Conservation (phyloP, 106 monocot species). For the Posidonia australis region DNA sequence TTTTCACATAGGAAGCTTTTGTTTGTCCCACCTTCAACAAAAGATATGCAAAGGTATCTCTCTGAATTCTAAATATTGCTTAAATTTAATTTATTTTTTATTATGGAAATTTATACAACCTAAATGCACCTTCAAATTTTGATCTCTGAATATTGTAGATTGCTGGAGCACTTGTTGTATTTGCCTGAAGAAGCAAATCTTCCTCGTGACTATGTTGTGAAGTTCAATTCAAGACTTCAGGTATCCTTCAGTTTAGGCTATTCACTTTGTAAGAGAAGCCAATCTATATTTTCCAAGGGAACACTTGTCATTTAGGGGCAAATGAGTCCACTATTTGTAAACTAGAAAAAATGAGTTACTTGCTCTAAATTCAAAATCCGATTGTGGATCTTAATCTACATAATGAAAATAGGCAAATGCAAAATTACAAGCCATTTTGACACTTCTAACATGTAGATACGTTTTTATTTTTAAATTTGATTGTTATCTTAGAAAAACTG, state of each 20-base stretch:
- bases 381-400: too few relatives aligned
- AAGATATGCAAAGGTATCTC: conserved; percentile 44
- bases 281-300: too few relatives aligned
- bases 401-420: too few relatives aligned
- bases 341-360: too few relatives aligned
- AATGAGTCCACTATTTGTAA: too few relatives aligned
- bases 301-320: too few relatives aligned
- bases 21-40: conserved; percentile 50
- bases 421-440: too few relatives aligned
- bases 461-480: too few relatives aligned
- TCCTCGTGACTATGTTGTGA: conserved; percentile 36
- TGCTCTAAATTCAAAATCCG: too few relatives aligned
- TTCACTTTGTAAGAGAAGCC: too few relatives aligned
- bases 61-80: not conserved
- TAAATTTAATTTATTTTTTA: not conserved
- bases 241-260: conserved; percentile 42
- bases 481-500: too few relatives aligned
- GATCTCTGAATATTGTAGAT: conserved; percentile 31
- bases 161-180: conserved; percentile 58
- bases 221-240: conserved; percentile 63
- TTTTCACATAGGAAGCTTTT: conserved; percentile 87
- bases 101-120: not conserved
- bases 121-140: not conserved
- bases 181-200: conserved; percentile 50
- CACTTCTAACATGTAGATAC: too few relatives aligned